A percentile compares a stretch with the other conserved stretches of the same genome.
Evolutionary conservation across 78 protist species (phyloP).

Genomic region (Pigoraptor vietnamica): DNA sequence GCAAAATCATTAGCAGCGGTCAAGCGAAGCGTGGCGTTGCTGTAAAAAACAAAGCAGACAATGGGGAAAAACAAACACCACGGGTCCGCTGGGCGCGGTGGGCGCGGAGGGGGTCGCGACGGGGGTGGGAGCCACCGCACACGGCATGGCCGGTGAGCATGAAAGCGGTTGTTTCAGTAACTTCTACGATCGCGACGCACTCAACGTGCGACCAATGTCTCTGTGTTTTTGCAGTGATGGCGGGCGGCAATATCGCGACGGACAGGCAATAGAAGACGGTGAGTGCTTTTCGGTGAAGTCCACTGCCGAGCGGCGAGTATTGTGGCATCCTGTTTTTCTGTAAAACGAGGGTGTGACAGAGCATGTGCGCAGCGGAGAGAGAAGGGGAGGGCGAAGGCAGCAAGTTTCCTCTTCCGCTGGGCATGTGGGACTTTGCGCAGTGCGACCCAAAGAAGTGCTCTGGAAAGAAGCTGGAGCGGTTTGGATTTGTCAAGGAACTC

Average conservation of each 20-base stretch:
- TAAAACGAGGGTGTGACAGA: too few relatives aligned
- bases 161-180: neutral
- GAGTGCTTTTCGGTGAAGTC: too few relatives aligned
- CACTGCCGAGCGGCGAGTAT: too few relatives aligned
- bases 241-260: neutral
- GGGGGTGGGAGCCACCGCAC: neutral
- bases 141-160: neutral
- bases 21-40: too few relatives aligned
- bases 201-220: too few relatives aligned
- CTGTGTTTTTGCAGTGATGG: neutral
- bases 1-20: too few relatives aligned
- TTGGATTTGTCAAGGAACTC: slow-evolving; percentile 52
- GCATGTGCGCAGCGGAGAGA: too few relatives aligned
- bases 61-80: neutral
- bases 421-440: slow-evolving; percentile 69
- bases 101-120: neutral
- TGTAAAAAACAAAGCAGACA: too few relatives aligned
- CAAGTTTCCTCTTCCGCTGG: neutral
- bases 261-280: neutral
- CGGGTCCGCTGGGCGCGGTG: neutral
- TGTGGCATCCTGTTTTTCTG: neutral
- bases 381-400: too few relatives aligned
- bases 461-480: slow-evolving; percentile 73
- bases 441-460: slow-evolving; percentile 86
- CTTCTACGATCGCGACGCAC: too few relatives aligned